Base-by-base conservation (phyloP, 2,329 filamentous ascomycete species). In the Sarocladiaceae sp. region DNA sequence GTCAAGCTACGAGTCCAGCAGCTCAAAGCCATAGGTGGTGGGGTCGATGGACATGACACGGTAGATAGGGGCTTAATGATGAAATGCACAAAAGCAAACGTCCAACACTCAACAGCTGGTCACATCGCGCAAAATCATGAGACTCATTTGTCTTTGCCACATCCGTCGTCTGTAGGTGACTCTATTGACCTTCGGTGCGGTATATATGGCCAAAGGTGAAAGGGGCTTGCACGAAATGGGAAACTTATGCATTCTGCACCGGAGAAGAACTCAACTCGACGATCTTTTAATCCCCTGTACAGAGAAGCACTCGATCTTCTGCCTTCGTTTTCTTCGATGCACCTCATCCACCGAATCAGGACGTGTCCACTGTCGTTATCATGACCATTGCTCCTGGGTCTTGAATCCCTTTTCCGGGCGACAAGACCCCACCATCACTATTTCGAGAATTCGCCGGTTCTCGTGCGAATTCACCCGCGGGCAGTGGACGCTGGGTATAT, bases 1-100 rank as follows among this genome's bases (percentile, higher is more conserved):
- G 63, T 69, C 68, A 34, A 83, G 83, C 33, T 93, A 85, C 83
- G 73, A 80, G 53, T 68, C 67, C 45, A 71, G 62, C 53, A 55
- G 57, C 49, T 55, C 59, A 45, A 55, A 45, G 39, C 54, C 56
- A 33, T 58, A 47, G 57, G 5, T 13, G 18, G 7, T 3, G 20
- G n/a, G n/a, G n/a, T n/a, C n/a, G n/a, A n/a, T n/a, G n/a, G n/a
- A n/a, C n/a, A 7, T 18, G 16, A 21, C 19, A 29, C 26, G 26
- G 13, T 29, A 29, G 9, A 29, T 29, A 29, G 13, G 7, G 9
- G 7, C 26, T 29, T 9, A 29, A 11, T 27, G n/a, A 41, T 18
- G 37, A 29, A 41, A n/a, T n/a, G n/a, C n/a, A n/a, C n/a, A n/a
- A n/a, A n/a, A n/a, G n/a, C n/a, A n/a, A n/a, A n/a, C n/a, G n/a